phyloP scores from a whole-genome alignment of 1,284 basidiomycete genomes.

The Cutaneotrichosporon cyanovorans region DNA sequence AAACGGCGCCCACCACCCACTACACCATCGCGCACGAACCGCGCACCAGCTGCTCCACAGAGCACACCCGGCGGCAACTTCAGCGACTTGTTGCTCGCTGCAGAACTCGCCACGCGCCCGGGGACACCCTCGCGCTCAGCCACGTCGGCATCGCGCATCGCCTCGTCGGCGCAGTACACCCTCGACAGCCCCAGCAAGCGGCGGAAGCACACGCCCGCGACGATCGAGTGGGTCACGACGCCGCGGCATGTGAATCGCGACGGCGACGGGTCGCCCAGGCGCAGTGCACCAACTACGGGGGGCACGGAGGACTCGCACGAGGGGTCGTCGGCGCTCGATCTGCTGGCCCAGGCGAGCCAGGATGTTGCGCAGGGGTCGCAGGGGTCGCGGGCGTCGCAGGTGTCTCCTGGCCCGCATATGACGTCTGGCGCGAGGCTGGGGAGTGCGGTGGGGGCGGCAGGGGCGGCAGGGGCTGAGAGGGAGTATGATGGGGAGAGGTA shows the following conservation, averaged over 20 bases:
- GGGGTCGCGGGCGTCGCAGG: no score
- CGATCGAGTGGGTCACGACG: conserved; percentile 14
- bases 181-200: conserved; percentile 28
- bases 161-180: not conserved
- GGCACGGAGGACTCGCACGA: not conserved
- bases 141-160: no score
- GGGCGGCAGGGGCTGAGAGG: no score
- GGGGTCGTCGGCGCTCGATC: conserved; percentile 33
- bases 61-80: conserved; percentile 43
- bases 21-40: conserved; percentile 24
- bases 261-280: conserved; percentile 7
- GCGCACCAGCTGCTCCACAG: conserved; percentile 17
- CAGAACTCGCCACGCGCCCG: conserved; percentile 39
- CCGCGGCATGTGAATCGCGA: conserved; percentile 9
- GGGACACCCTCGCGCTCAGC: conserved; percentile 24
- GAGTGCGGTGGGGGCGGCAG: conserved; percentile 17
- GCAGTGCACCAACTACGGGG: not conserved
- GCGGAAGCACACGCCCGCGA: conserved; percentile 14
- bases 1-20: conserved; percentile 25
- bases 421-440: conserved; percentile 14
- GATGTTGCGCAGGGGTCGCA: conserved; percentile 13
- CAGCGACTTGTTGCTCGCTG: conserved; percentile 38
- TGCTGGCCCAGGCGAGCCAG: conserved; percentile 39
- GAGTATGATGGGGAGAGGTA: conserved; percentile 1
- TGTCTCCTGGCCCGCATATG: conserved; percentile 7